Evolutionary conservation across 2,329 filamentous ascomycete genomes (phyloP).

Genomic region (Fusarium luffae): DNA sequence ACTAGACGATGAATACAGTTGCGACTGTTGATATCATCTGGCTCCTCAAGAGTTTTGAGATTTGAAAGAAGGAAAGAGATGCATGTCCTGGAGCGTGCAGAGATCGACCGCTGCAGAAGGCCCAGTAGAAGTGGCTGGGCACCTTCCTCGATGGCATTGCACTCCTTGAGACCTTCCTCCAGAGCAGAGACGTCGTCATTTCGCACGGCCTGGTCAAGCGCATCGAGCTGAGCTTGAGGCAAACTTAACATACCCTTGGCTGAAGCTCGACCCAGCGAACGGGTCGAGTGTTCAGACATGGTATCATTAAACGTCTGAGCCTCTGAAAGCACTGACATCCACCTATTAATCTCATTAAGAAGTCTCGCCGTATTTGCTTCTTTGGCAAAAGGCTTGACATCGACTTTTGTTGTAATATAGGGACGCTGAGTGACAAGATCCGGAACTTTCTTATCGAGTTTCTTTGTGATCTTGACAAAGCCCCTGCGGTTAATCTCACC

Average conservation of each 20-base stretch:
- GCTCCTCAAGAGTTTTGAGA: constrained; percentile 80
- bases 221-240: constrained; percentile 74
- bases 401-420: constrained; percentile 91
- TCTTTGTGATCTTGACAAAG: constrained; percentile 99
- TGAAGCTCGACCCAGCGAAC: constrained; percentile 80
- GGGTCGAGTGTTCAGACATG: constrained; percentile 77
- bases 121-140: constrained; percentile 80
- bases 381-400: constrained; percentile 87
- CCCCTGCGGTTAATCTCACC: constrained; percentile 95
- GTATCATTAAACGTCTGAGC: constrained; percentile 80
- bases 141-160: constrained; percentile 57
- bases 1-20: constrained; percentile 94
- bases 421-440: constrained; percentile 80
- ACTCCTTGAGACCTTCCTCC: constrained; percentile 66
- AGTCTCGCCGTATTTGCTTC: constrained; percentile 64
- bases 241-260: constrained; percentile 81
- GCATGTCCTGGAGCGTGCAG: constrained; percentile 73
- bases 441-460: constrained; percentile 93
- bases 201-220: constrained; percentile 77
- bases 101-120: constrained; percentile 81
- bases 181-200: constrained; percentile 72
- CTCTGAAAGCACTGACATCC: constrained; percentile 85
- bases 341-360: constrained; percentile 81
- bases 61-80: constrained; percentile 77
- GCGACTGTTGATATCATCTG: constrained; percentile 91